These are phyloP conservation scores for Boletales sp. DNA, from an alignment of 768 basidiomycete species.

Conservation along the genomic window DNA sequence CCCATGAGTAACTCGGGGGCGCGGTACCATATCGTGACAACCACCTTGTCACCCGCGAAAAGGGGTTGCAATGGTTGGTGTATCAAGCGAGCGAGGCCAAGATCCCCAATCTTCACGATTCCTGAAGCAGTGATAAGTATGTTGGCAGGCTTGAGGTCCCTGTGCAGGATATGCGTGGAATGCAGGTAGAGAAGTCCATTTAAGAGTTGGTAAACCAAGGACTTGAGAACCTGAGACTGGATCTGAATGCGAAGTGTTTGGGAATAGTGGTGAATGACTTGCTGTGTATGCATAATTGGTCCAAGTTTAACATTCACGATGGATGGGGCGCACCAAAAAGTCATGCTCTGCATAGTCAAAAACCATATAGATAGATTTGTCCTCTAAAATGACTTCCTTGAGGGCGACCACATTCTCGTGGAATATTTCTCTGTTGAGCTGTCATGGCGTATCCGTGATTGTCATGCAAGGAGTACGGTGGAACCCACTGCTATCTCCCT, in stretches of 20 bases:
- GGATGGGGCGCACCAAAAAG: conserved; percentile 68
- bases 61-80: conserved; percentile 90
- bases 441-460: conserved; percentile 10
- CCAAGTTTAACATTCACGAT: not conserved
- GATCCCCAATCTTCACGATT: conserved; percentile 96
- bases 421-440: conserved; percentile 86
- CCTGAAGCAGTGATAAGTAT: conserved; percentile 90
- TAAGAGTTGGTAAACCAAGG: conserved; percentile 88
- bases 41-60: conserved; percentile 94
- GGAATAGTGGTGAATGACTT: conserved; percentile 98
- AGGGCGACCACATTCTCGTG: conserved; percentile 91
- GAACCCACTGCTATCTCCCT: conserved; percentile 86
- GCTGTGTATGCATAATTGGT: conserved; percentile 42
- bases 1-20: conserved; percentile 95
- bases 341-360: conserved; percentile 99
- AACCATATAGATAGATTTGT: conserved; percentile 99
- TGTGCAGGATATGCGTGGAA: conserved; percentile 90
- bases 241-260: conserved; percentile 81
- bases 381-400: conserved; percentile 93
- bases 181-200: conserved; percentile 96
- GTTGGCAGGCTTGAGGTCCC: conserved; percentile 97
- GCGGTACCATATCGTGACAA: conserved; percentile 99
- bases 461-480: conserved; percentile 5
- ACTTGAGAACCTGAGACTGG: conserved; percentile 78
- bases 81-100: conserved; percentile 89